Evolutionary conservation across 139 green algal species (phyloP).

Genomic region (Volvox reticuliferus): DNA sequence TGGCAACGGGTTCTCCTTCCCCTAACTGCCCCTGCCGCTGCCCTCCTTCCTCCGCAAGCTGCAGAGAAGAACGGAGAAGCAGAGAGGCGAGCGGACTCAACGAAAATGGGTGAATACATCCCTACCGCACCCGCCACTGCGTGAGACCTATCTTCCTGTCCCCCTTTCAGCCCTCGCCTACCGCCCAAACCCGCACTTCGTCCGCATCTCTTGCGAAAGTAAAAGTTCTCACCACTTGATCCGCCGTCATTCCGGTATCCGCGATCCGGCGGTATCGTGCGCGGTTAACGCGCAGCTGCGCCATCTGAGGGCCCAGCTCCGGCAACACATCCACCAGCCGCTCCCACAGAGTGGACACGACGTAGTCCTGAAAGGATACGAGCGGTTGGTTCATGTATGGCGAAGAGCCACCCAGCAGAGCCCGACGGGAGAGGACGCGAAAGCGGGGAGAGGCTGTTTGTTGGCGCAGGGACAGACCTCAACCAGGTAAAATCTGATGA

Average conservation of each 20-base stretch:
- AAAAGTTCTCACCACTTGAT: not conserved
- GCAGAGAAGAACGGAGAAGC: not conserved
- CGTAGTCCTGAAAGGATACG: constrained; percentile 53
- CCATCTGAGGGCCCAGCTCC: constrained; percentile 43
- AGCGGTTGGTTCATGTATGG: too few species aligned
- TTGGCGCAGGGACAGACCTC: too few species aligned
- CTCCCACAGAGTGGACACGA: constrained; percentile 74
- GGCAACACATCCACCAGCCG: constrained; percentile 64
- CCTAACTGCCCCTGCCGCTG: not conserved
- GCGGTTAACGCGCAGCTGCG: constrained; percentile 49
- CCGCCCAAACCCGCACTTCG: not conserved
- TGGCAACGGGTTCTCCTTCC: not conserved
- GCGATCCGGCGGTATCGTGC: constrained; percentile 41
- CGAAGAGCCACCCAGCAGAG: too few species aligned
- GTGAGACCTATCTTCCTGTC: not conserved
- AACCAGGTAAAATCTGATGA: too few species aligned
- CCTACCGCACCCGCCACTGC: not conserved
- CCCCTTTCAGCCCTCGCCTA: not conserved
- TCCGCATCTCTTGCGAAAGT: not conserved
- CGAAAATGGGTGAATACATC: not conserved
- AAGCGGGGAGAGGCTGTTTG: too few species aligned
- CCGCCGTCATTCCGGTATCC: constrained; percentile 32
- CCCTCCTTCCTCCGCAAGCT: not conserved
- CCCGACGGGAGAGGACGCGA: too few species aligned
- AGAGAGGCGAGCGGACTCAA: not conserved